These are phyloP conservation scores for Xerocomellus dryophilus DNA, from an alignment of 768 basidiomycete genomes.

Conservation along the genomic window DNA sequence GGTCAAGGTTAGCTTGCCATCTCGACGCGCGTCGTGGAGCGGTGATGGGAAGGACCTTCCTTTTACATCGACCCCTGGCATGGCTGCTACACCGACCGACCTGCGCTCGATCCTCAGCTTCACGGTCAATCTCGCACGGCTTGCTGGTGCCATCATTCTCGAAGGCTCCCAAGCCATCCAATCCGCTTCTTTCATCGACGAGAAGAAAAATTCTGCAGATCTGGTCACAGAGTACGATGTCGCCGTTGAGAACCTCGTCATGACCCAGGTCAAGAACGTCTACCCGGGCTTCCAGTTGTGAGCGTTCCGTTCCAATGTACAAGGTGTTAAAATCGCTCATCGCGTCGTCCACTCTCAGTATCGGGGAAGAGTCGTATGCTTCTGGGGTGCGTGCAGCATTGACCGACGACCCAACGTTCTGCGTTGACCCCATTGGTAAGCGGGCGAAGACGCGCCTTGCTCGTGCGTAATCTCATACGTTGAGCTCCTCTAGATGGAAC, in stretches of 20 bases:
- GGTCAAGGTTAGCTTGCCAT: slow-evolving; percentile 13
- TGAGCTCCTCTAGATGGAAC: slow-evolving; percentile 60
- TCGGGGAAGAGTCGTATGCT: slow-evolving; percentile 92
- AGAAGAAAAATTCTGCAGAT: slow-evolving; percentile 93
- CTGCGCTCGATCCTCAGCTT: slow-evolving; percentile 64
- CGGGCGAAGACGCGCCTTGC: neutral
- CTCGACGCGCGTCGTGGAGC: slow-evolving; percentile 33
- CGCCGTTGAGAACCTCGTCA: slow-evolving; percentile 81
- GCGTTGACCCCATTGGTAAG: slow-evolving; percentile 90
- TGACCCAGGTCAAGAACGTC: slow-evolving; percentile 53
- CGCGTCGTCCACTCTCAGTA: slow-evolving; percentile 42
- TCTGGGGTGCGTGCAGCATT: slow-evolving; percentile 63
- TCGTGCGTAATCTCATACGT: neutral
- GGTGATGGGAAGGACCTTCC: slow-evolving; percentile 32
- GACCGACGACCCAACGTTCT: slow-evolving; percentile 90
- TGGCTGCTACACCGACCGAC: slow-evolving; percentile 33
- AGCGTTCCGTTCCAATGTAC: slow-evolving; percentile 30
- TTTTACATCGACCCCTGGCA: slow-evolving; percentile 10
- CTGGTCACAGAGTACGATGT: slow-evolving; percentile 94
- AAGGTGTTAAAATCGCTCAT: neutral
- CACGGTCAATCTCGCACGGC: slow-evolving; percentile 61
- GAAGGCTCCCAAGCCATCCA: slow-evolving; percentile 75
- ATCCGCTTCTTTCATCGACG: slow-evolving; percentile 52
- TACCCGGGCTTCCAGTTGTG: slow-evolving; percentile 84
- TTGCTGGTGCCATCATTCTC: slow-evolving; percentile 70